Evolutionary conservation across 2,329 filamentous ascomycete genomes (phyloP).

Genomic region (Ophiostoma angusticollis): DNA sequence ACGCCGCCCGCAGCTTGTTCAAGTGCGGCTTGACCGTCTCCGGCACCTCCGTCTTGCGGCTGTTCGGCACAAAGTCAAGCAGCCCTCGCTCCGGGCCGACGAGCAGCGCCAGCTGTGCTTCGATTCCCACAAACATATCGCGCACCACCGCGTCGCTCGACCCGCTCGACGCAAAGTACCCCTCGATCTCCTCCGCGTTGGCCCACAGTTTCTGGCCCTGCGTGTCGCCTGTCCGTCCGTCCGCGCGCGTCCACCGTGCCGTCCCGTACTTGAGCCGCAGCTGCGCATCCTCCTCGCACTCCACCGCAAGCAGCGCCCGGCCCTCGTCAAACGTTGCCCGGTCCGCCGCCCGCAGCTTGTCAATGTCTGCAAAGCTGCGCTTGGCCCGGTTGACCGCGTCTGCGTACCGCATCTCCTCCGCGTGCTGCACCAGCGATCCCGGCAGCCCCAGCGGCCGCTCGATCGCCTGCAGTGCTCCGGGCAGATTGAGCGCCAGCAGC

Average conservation of each 20-base stretch:
- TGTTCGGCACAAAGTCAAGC: constrained; percentile 81
- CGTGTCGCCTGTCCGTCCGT: constrained; percentile 61
- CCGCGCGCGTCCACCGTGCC: constrained; percentile 63
- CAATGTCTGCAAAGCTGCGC: constrained; percentile 73
- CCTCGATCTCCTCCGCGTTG: constrained; percentile 66
- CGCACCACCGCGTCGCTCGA: constrained; percentile 51
- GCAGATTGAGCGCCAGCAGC: constrained; percentile 71
- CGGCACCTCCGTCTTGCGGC: constrained; percentile 64
- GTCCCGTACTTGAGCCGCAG: constrained; percentile 72
- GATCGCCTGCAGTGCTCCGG: constrained; percentile 82
- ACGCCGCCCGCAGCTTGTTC: constrained; percentile 59
- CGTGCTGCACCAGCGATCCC: constrained; percentile 72
- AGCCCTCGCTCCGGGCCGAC: constrained; percentile 68
- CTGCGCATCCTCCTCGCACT: constrained; percentile 71
- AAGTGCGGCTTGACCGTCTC: constrained; percentile 70
- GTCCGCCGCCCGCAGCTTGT: constrained; percentile 76
- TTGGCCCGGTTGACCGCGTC: constrained; percentile 69
- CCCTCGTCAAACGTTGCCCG: constrained; percentile 71
- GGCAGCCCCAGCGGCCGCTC: constrained; percentile 90
- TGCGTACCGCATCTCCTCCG: constrained; percentile 85
- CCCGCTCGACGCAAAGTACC: constrained; percentile 60
- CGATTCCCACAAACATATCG: constrained; percentile 64
- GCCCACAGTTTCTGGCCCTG: constrained; percentile 56
- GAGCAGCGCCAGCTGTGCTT: constrained; percentile 62
- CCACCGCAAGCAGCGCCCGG: constrained; percentile 60